These are phyloP conservation scores for Cercospora brassicicola DNA, from an alignment of 2,329 filamentous ascomycete species.

Conservation along the genomic window DNA sequence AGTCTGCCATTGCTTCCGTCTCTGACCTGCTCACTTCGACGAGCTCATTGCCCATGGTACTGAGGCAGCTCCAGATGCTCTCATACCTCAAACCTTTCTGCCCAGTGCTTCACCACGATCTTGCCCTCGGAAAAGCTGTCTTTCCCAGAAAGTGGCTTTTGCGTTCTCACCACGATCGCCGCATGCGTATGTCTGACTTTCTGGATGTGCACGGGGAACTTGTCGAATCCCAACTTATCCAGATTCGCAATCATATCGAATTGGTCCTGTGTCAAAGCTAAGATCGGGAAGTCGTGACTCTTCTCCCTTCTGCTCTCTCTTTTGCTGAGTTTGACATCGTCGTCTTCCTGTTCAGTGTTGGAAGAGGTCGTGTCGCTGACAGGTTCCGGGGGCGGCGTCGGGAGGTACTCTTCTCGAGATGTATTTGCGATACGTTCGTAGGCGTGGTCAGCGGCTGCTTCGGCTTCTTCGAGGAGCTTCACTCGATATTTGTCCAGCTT, in stretches of 20 bases:
- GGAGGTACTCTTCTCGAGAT: constrained; percentile 69
- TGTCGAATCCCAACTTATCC: constrained; percentile 61
- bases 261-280: constrained; percentile 77
- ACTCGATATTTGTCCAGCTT: constrained; percentile 71
- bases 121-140: constrained; percentile 71
- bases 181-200: constrained; percentile 81
- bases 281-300: constrained; percentile 55
- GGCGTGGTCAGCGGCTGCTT: constrained; percentile 72
- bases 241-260: constrained; percentile 81
- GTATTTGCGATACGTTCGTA: constrained; percentile 71
- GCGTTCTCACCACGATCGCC: constrained; percentile 78
- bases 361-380: constrained; percentile 31
- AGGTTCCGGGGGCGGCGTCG: constrained; percentile 43
- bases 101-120: constrained; percentile 77
- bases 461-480: constrained; percentile 72
- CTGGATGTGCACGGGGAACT: constrained; percentile 69
- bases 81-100: constrained; percentile 67
- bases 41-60: neutral
- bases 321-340: constrained; percentile 18
- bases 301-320: constrained; percentile 32
- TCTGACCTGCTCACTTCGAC: neutral
- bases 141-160: constrained; percentile 45
- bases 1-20: neutral
- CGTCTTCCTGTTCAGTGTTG: neutral
- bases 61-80: neutral